Conservation (phyloP, 306 rosid genomes). For the Purshia tridentata region DNA sequence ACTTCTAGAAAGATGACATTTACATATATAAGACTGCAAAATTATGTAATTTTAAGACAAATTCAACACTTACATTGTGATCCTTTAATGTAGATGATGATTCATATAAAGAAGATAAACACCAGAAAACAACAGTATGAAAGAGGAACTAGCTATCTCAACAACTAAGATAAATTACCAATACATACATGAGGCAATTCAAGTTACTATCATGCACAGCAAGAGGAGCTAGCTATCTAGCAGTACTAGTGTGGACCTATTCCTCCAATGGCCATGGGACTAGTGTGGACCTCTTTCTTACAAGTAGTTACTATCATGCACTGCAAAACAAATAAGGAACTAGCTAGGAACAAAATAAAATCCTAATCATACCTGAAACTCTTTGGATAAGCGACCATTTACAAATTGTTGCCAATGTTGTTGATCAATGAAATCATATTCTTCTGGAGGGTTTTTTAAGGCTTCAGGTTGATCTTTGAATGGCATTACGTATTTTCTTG, state of each 20-base stretch:
- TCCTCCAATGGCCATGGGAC: not conserved
- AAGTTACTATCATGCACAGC: not conserved
- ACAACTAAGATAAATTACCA: not conserved
- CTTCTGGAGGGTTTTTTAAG: constrained; percentile 14
- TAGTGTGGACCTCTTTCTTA: not conserved
- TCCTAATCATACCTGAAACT: constrained; percentile 13
- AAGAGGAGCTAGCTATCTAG: not conserved
- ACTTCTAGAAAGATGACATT: constrained; percentile 3
- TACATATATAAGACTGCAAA: not conserved
- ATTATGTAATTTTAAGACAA: not conserved
- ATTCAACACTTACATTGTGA: not conserved
- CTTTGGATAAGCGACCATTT: constrained; percentile 10
- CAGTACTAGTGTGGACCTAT: not conserved
- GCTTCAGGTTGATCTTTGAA: constrained; percentile 9
- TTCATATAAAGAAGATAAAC: not conserved
- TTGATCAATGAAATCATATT: constrained; percentile 14
- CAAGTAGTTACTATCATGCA: not conserved
- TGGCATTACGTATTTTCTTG: constrained; percentile 11
- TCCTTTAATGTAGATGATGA: not conserved
- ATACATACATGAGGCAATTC: not conserved
- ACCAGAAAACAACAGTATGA: not conserved
- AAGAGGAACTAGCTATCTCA: not conserved
- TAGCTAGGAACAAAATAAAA: not conserved
- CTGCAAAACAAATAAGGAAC: not conserved
- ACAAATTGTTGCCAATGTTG: constrained; percentile 14